A percentile compares a stretch with the other conserved stretches of the same genome.
Conservation (phyloP, 2,329 filamentous ascomycete genomes). For the Colletotrichum lupini region DNA sequence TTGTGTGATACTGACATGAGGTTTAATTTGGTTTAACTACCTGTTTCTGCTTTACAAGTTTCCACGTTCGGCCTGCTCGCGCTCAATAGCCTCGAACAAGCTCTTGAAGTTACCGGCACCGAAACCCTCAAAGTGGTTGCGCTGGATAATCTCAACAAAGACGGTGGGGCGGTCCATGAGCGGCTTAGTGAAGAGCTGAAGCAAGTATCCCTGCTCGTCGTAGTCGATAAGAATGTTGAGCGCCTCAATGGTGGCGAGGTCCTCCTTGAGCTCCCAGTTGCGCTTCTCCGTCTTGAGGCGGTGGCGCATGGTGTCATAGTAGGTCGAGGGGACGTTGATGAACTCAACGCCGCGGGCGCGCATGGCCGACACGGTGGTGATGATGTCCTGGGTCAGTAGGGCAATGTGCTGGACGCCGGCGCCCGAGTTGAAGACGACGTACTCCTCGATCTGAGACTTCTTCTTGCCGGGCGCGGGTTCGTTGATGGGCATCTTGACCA, state of each 20-base stretch:
- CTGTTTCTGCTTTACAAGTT: constrained; percentile 65
- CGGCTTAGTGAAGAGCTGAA: constrained; percentile 84
- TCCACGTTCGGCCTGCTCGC: constrained; percentile 87
- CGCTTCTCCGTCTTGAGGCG: constrained; percentile 74
- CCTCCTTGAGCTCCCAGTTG: constrained; percentile 77
- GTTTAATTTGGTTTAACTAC: not conserved
- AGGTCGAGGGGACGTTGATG: constrained; percentile 87
- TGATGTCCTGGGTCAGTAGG: constrained; percentile 83
- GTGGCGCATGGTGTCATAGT: constrained; percentile 82
- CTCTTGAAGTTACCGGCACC: constrained; percentile 97
- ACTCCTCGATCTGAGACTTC: constrained; percentile 94
- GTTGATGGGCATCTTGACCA: constrained; percentile 99
- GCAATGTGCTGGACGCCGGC: constrained; percentile 95
- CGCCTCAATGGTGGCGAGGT: constrained; percentile 79
- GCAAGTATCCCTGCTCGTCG: constrained; percentile 88
- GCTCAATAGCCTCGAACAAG: constrained; percentile 93
- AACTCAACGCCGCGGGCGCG: constrained; percentile 92
- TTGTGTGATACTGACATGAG: not conserved
- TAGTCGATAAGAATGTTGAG: constrained; percentile 95
- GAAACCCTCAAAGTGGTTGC: constrained; percentile 90
- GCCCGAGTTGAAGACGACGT: constrained; percentile 89
- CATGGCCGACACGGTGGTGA: constrained; percentile 79
- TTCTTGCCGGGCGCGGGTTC: constrained; percentile 92
- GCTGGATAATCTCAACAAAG: constrained; percentile 96
- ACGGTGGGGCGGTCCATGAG: constrained; percentile 95